Evolutionary conservation across 345 rosid genomes (phyloP), one percentile per base, ranked within the genome.

Genomic region (Excoecaria agallocha): DNA sequence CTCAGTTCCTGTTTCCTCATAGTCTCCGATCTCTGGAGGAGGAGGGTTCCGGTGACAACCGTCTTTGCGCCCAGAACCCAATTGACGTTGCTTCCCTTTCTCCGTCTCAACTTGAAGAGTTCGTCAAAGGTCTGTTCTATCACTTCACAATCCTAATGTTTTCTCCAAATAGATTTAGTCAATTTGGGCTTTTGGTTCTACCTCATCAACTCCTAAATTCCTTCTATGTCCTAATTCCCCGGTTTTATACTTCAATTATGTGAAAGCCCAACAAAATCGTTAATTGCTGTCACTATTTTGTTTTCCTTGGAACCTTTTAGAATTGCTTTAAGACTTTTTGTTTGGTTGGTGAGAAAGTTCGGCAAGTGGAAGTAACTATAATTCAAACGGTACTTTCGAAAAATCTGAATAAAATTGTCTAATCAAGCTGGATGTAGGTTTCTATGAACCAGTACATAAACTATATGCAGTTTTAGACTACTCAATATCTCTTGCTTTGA

Each of bases 1-100:
- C 88, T 71, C 88, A 82, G 12, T 95, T 95, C 72, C 83, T 89
- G 55, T 91, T 95, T 80, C 97, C 99, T 24, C 84, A 79, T 68
- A 89, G 76, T 41, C 82, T 93, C 3, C 87, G 79, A 77, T 89
- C 88, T 73, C 89, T 95, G 49, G 94, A 88, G 78, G 83, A 80
- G 49, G 95, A 51, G 37, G 51, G 17, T 16, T 84, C 75, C 16
- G 86, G 72, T 20, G 88, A 88, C 69, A 77, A 80, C 15, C 90
- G 88, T 10, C 85, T 93, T 64, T 85, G 58, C 76, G 96, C 79
- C 16, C 93, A 79, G 61, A 86, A 83, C 61, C 84, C 86, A 69
- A 68, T 80, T 86, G 90, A 90, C 70, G 73, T 90, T 48, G 48
- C 84, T 61, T 83, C 88, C 6, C 85, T 95, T 50, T 90, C 87